Evolutionary conservation across 768 basidiomycete genomes (phyloP).

Genomic region (Leccinum variicolor): DNA sequence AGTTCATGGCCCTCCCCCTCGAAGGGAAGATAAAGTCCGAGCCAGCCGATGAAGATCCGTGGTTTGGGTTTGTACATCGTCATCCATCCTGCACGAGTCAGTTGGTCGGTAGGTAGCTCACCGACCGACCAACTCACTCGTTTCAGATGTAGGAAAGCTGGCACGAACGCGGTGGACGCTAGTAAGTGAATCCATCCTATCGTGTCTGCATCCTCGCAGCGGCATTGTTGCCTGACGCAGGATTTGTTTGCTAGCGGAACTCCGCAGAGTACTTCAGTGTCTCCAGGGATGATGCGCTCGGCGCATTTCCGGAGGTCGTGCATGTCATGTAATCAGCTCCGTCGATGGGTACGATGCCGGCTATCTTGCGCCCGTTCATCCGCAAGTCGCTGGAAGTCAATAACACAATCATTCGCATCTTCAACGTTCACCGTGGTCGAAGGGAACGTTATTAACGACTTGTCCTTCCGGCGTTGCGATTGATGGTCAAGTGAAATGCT

Average conservation of each 20-base stretch:
- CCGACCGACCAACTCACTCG: too few relatives aligned
- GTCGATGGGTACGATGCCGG: conserved; percentile 47
- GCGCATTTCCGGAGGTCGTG: conserved; percentile 50
- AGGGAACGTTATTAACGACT: too few relatives aligned
- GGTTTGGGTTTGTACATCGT: too few relatives aligned
- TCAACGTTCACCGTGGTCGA: too few relatives aligned
- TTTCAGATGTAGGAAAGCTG: not conserved
- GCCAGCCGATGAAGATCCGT: too few relatives aligned
- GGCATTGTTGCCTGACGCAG: not conserved
- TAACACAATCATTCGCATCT: conserved; percentile 43
- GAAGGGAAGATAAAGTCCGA: too few relatives aligned
- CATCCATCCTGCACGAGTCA: too few relatives aligned
- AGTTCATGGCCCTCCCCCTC: too few relatives aligned
- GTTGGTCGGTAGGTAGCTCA: too few relatives aligned
- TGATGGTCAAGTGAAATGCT: too few relatives aligned
- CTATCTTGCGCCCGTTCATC: conserved; percentile 50
- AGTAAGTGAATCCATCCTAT: conserved; percentile 32
- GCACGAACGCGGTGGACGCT: not conserved
- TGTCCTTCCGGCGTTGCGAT: too few relatives aligned
- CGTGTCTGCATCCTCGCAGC: not conserved
- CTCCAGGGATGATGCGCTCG: conserved; percentile 63
- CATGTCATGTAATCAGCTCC: conserved; percentile 56
- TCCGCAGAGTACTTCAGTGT: conserved; percentile 63
- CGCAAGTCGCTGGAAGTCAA: conserved; percentile 56
- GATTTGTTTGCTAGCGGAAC: conserved; percentile 31